phyloP scores from a whole-genome alignment of 805 yeast species.

The Yarrowia porcina region DNA sequence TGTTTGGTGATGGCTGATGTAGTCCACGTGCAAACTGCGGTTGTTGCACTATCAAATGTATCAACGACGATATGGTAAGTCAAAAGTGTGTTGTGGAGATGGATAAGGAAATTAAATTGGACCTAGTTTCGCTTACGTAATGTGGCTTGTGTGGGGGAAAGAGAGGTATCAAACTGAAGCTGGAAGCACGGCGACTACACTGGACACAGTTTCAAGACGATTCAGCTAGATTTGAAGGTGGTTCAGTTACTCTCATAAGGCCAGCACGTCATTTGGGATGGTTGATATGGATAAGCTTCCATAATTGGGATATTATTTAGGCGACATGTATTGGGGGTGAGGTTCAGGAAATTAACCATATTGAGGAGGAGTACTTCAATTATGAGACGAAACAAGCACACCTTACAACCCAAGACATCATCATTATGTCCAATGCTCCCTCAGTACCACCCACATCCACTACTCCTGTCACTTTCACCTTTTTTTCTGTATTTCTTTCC shows the following conservation, averaged over 20 bases:
- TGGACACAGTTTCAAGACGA: neutral
- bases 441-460: too few species aligned
- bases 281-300: neutral
- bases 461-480: too few species aligned
- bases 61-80: neutral
- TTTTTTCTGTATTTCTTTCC: too few species aligned
- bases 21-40: neutral
- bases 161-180: neutral
- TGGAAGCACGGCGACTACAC: neutral
- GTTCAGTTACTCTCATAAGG: neutral
- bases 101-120: neutral
- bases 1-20: neutral
- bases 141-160: neutral
- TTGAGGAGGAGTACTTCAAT: too few species aligned
- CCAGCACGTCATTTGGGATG: neutral
- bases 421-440: too few species aligned
- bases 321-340: neutral
- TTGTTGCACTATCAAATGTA: neutral
- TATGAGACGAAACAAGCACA: too few species aligned
- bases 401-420: too few species aligned
- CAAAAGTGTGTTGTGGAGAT: neutral
- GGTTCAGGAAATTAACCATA: neutral
- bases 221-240: neutral
- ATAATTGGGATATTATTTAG: neutral
- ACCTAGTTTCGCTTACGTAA: neutral